Base-by-base conservation (phyloP, 371 early-diverging fungal genomes). In the Syncephalastrum racemosum region DNA sequence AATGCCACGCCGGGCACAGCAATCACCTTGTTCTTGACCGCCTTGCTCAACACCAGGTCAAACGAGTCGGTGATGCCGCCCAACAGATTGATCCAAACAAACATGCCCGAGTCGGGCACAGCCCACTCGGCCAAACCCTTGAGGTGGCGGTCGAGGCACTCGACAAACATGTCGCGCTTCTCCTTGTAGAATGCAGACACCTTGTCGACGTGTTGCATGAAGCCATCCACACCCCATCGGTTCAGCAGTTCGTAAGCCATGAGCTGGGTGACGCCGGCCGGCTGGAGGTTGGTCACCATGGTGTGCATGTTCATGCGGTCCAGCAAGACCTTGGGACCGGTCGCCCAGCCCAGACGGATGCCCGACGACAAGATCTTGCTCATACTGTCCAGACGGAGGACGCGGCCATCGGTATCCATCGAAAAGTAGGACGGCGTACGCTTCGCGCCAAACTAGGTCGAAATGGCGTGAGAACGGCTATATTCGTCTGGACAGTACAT, bases 301-400 rank as follows among this genome's bases (percentile, higher is more conserved):
- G 85, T 84, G 59, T 91, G 85, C 23, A 91, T 68, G 27, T 85
- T 80, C 51, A 92, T 88, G n/a, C 84, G 71, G 16, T 88, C 79
- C 25, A 91, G 68, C 13, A 92, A 63, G 18, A 64, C 70, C 19
- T 68, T 66, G 2, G 91, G 93, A 4, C 92, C 93, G 39, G 90
- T 86, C 2, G 81, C 76, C 86, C 89, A 90, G 2, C 92, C 93
- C n/a, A 91, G 56, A 53, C 94, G 85, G 24, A 88, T 62, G 23
- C 94, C 94, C 4, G 90, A 81, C 0, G 90, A 86, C 49, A 93
- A 47, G 20, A 91, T 82, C 66, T 94, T 94, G 54, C 87, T 86
- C 70, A 92, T 82, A 42, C 87, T 88, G 58, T 94, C 94, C 53
- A 89, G 87, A 4, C 94, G 79, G n/a, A 94, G 66, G 0, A 94